Evolutionary conservation across 1,284 basidiomycete species (phyloP).

Genomic region (Naganishia sp.): DNA sequence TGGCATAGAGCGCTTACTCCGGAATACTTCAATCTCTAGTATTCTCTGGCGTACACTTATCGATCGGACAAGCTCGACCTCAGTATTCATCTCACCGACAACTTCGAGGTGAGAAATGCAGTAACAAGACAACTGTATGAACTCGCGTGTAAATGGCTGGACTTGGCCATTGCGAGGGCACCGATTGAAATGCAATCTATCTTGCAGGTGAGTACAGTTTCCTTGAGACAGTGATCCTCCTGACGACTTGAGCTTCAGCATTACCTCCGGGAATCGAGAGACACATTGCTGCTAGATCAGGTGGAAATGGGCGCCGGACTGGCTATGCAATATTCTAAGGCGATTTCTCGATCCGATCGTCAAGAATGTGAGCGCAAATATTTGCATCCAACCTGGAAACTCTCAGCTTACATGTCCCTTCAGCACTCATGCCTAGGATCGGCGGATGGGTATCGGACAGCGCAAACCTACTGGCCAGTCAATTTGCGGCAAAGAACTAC

Average conservation of each 20-base stretch:
- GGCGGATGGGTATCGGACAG: slow-evolving; percentile 63
- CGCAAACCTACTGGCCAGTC: slow-evolving; percentile 72
- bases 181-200: slow-evolving; percentile 91
- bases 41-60: slow-evolving; percentile 83
- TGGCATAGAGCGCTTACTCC: slow-evolving; percentile 15
- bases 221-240: slow-evolving; percentile 24
- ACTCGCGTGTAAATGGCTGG: slow-evolving; percentile 79
- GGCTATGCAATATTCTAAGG: slow-evolving; percentile 78
- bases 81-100: slow-evolving; percentile 79
- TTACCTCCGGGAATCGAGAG: slow-evolving; percentile 75
- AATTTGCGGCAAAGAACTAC: slow-evolving; percentile 81
- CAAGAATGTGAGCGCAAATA: slow-evolving; percentile 63
- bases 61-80: slow-evolving; percentile 74
- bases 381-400: no score
- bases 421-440: slow-evolving; percentile 51
- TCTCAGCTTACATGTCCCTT: no score
- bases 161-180: slow-evolving; percentile 77
- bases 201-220: slow-evolving; percentile 64
- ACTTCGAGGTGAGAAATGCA: slow-evolving; percentile 80
- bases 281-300: slow-evolving; percentile 65
- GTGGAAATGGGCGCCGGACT: slow-evolving; percentile 87
- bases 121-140: slow-evolving; percentile 74
- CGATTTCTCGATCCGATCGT: slow-evolving; percentile 73
- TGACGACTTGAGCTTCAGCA: slow-evolving; percentile 58
- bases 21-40: slow-evolving; percentile 57